These are phyloP conservation scores for Lophiotrema nucula DNA, from an alignment of 495 filamentous ascomycete species.

Conservation along the genomic window DNA sequence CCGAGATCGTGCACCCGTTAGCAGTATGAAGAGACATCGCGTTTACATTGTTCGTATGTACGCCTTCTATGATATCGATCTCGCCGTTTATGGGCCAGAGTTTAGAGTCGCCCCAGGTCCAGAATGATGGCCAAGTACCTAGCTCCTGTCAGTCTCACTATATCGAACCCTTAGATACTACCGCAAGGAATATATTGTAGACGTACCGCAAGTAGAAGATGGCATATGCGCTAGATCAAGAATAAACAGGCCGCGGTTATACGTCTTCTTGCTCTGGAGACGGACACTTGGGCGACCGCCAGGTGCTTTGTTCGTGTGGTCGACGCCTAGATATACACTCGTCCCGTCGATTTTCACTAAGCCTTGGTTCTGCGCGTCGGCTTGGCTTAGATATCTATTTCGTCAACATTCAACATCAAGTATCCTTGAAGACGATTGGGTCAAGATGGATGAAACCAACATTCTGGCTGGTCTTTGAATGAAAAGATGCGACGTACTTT, in stretches of 20 bases:
- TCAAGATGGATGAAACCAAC: no score
- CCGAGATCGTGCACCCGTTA: slow-evolving; percentile 55
- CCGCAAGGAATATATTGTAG: slow-evolving; percentile 18
- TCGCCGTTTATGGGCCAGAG: slow-evolving; percentile 74
- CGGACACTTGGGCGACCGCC: slow-evolving; percentile 39
- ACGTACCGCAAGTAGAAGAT: slow-evolving; percentile 35
- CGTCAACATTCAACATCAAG: background rate
- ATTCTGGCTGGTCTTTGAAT: no score
- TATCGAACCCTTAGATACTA: no score
- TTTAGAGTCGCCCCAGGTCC: slow-evolving; percentile 8
- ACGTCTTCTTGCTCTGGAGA: slow-evolving; percentile 37
- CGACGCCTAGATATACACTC: slow-evolving; percentile 35
- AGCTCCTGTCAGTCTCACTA: no score
- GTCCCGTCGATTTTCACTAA: slow-evolving; percentile 24
- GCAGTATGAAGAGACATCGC: slow-evolving; percentile 67
- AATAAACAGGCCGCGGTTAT: slow-evolving; percentile 38
- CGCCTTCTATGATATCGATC: slow-evolving; percentile 62
- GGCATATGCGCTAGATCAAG: slow-evolving; percentile 43
- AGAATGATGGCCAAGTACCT: slow-evolving; percentile 30
- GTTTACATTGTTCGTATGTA: slow-evolving; percentile 40
- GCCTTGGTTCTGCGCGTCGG: slow-evolving; percentile 20
- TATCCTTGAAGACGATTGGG: background rate
- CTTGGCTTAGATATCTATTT: slow-evolving; percentile 33
- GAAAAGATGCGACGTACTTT: slow-evolving; percentile 31
- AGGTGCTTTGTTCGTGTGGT: slow-evolving; percentile 30